Percentiles rank a stretch among this genome's conserved stretches.
phyloP scores from a whole-genome alignment of 352 stramenopile genomes.

The Plasmopara muralis region DNA sequence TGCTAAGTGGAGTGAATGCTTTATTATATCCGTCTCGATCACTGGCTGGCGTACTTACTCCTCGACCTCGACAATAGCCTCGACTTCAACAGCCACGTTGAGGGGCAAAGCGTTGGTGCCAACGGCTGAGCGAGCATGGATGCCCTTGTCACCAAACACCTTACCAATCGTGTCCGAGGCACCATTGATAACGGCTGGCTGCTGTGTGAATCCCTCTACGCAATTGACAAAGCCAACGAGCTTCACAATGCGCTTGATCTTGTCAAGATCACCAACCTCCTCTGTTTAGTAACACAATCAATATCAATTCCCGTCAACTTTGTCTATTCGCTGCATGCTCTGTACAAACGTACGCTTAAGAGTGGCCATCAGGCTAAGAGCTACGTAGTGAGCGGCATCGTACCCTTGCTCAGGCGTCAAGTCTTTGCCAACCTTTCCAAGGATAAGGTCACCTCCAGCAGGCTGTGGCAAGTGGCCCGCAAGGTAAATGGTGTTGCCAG shows the following conservation, averaged over 20 bases:
- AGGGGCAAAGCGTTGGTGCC: conserved; percentile 95
- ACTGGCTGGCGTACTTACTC: conserved; percentile 34
- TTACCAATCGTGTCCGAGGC: conserved; percentile 90
- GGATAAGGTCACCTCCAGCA: conserved; percentile 68
- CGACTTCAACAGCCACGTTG: conserved; percentile 95
- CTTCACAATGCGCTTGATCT: conserved; percentile 93
- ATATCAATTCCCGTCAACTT: not conserved
- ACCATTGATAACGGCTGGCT: conserved; percentile 94
- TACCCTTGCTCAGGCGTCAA: conserved; percentile 87
- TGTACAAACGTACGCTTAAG: conserved; percentile 65
- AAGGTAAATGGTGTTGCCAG: conserved; percentile 81
- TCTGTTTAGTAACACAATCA: conserved; percentile 23
- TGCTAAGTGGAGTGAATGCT: conserved; percentile 7
- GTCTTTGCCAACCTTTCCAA: conserved; percentile 86
- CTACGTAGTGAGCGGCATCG: conserved; percentile 84
- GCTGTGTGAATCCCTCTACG: conserved; percentile 86
- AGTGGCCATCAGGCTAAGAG: conserved; percentile 87
- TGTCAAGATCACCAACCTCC: conserved; percentile 89
- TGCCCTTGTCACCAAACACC: conserved; percentile 87
- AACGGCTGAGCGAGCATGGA: conserved; percentile 92
- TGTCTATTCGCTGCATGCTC: not conserved
- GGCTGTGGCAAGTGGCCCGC: conserved; percentile 77
- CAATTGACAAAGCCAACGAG: conserved; percentile 96
- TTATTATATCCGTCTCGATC: conserved; percentile 19
- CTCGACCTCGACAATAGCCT: conserved; percentile 94